Evolutionary conservation across 148 eudicot species (phyloP).

Genomic region (Euryodendron excelsum): DNA sequence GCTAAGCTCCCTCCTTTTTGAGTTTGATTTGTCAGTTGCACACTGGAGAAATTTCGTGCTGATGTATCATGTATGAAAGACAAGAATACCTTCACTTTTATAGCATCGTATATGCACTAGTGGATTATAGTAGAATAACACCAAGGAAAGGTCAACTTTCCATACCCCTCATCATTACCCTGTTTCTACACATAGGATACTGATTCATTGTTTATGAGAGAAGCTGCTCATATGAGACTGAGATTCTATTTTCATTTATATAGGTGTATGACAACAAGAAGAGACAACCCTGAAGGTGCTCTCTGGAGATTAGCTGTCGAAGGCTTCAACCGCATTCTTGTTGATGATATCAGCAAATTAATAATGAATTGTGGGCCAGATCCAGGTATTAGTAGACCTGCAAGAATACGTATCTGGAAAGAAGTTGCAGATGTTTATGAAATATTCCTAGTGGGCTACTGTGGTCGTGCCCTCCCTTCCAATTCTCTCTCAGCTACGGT

Average conservation of each 20-base stretch:
- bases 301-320: slow-evolving; percentile 95
- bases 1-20: background rate
- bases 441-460: slow-evolving; percentile 87
- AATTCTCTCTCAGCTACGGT: slow-evolving; percentile 49
- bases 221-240: background rate
- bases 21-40: background rate
- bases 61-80: background rate
- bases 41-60: background rate
- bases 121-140: background rate
- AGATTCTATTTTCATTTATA: slow-evolving; percentile 1
- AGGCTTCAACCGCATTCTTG: slow-evolving; percentile 72
- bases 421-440: slow-evolving; percentile 98
- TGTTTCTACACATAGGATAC: background rate
- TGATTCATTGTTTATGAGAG: slow-evolving; percentile 1
- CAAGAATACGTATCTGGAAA: slow-evolving; percentile 87
- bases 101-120: background rate
- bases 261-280: slow-evolving; percentile 98
- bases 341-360: slow-evolving; percentile 55
- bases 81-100: background rate
- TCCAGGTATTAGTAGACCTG: slow-evolving; percentile 41
- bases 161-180: background rate
- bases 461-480: slow-evolving; percentile 90
- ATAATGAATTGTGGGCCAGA: slow-evolving; percentile 28
- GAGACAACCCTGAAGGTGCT: slow-evolving; percentile 83
- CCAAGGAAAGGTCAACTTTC: background rate